Evolutionary conservation across 2,329 filamentous ascomycete genomes (phyloP), one percentile per base, ranked within the genome.

Genomic region (Mollisiaceae sp.): DNA sequence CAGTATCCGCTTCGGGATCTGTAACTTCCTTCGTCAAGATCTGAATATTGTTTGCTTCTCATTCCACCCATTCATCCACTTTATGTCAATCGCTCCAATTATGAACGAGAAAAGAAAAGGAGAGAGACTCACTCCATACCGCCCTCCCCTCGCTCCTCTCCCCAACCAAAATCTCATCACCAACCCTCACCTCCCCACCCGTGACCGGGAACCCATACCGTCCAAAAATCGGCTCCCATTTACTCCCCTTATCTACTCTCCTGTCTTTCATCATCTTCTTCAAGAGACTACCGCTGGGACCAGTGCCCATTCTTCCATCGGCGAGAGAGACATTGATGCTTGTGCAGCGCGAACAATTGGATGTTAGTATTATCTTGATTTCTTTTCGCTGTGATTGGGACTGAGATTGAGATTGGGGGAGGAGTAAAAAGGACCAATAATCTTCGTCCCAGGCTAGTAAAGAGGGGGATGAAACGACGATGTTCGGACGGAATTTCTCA

Each of bases 251-350:
- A 73, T 93, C 90, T 4, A 93, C 88, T 64, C 90, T 83, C n/a
- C 91, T 82, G 76, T 92, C 88, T 59, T 81, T 82, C 83, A 89
- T 89, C 72, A 93, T 78, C 73, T 87, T 88, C 80, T 92, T 92
- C 67, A 92, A 78, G 35, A 91, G 82, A 39, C 78, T 81, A n/a
- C 87, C 89, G 38, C 79, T 76, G 71, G 88, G 85, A 8, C 85
- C 87, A 4, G 78, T 77, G 0, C 83, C 86, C 58, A 81, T 79
- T 59, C 82, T 83, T 9, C 90, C 90, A 0, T 86, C 90, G 32
- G 79, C 75, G 74, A 90, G 91, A 78, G 92, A 88, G 66, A 93
- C 85, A 77, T 92, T 92, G 67, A 92, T 79, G 65, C 88, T 91
- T 41, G 80, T 79, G 77, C 90, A 93, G 45, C 90, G 82, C 43